These are phyloP conservation scores for Acer negundo DNA, from an alignment of 345 rosid species.

Conservation along the genomic window DNA sequence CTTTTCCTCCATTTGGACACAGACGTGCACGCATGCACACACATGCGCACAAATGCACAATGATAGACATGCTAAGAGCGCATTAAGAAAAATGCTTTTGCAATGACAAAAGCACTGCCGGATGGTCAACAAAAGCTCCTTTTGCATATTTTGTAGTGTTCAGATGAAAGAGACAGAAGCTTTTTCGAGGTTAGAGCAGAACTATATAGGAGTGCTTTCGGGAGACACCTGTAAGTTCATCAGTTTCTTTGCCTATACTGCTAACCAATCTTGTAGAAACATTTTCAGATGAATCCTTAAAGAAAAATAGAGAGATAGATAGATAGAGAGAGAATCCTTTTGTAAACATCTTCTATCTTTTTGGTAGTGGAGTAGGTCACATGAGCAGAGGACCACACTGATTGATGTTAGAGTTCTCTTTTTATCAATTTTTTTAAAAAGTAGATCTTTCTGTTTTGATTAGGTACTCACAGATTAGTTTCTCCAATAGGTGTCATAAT, in stretches of 20 bases:
- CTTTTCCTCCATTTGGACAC: not conserved
- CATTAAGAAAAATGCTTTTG: not conserved
- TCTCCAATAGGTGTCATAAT: not conserved
- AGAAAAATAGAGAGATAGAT: not conserved
- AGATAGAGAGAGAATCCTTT: not conserved
- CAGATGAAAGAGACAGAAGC: not conserved
- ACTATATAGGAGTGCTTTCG: not conserved
- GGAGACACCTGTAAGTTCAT: not conserved
- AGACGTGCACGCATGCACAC: not conserved
- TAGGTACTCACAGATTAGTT: not conserved
- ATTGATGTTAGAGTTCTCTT: not conserved
- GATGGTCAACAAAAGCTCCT: slow-evolving; percentile 2
- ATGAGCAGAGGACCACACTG: not conserved
- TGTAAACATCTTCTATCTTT: not conserved
- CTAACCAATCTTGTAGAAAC: not conserved
- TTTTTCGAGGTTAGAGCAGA: no score
- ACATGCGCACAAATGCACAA: not conserved
- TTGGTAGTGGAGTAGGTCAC: not conserved
- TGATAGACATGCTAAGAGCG: not conserved
- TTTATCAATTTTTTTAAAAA: not conserved
- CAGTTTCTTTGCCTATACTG: not conserved
- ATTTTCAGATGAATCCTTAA: not conserved
- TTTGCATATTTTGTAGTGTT: not conserved
- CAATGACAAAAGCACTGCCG: not conserved
- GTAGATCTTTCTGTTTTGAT: not conserved